Evolutionary conservation across 1,139 yeast species (phyloP), one percentile per base, ranked within the genome.

Genomic region (Magnusiomyces magnusii): DNA sequence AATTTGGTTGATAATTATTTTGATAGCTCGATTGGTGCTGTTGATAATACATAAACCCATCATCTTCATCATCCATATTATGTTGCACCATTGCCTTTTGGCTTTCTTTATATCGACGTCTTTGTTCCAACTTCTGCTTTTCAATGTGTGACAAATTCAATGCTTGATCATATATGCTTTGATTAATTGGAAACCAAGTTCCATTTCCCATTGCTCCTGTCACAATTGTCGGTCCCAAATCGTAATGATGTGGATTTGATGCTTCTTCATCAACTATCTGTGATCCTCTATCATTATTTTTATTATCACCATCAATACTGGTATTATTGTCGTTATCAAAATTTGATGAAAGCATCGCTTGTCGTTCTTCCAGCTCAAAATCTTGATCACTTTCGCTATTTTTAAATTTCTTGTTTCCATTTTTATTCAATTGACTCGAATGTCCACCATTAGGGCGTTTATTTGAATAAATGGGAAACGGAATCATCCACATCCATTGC

Each of bases 401-500:
- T 34, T 34, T 15, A 9, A 34, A n/a, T n/a, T n/a, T n/a, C n/a
- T n/a, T n/a, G n/a, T n/a, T n/a, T n/a, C n/a, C n/a, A n/a, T n/a
- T n/a, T n/a, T n/a, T n/a, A n/a, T n/a, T n/a, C n/a, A n/a, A n/a
- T n/a, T n/a, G n/a, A n/a, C n/a, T n/a, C n/a, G n/a, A n/a, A n/a
- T n/a, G n/a, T n/a, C n/a, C n/a, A n/a, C n/a, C n/a, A n/a, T n/a
- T n/a, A n/a, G n/a, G n/a, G n/a, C n/a, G n/a, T n/a, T n/a, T 13
- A 44, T 51, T 25, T 55, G 21, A 9, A 50, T 50, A 57, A 25
- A 66, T 63, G n/a, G 57, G 56, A 2, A 87, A 67, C 0, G 99
- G 98, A 0, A 91, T 68, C 2, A 86, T 42, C 97, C 97, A 91
- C 62, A 84, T 83, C 23, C 64, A 58, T 80, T 83, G 78, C 1